Base-by-base conservation (phyloP, 1,139 yeast species). In the Lodderomyces parapsilosis region DNA sequence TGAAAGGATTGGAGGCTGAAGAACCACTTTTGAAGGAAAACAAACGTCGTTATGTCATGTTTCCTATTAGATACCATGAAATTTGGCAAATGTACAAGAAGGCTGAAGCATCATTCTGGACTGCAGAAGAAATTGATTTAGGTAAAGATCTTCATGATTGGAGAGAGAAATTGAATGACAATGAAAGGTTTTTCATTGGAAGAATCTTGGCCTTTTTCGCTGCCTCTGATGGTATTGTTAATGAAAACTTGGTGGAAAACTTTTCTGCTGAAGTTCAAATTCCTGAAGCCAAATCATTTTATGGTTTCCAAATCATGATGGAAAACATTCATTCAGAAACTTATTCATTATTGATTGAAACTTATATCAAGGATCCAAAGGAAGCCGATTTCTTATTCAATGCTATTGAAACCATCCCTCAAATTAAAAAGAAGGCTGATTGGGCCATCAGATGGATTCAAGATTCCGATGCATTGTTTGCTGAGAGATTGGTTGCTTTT, bases 61-160 rank as follows among this genome's bases (percentile, higher is more conserved):
- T 93, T 83, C 99, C 99, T 52, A 90, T 93, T 71, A 87, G 88
- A 71, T 94, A 90, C 74, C 94, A 91, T 65, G 98, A 93, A 72
- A 87, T 94, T 60, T 93, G 99, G 98, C 96, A 91, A 67, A 93
- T 95, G 80, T 93, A 93, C 74, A 93, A 93, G 76, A 90, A 91
- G 72, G 97, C 98, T 36, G 99, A 93, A 75, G 98, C 99, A 19
- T 89, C 97, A 10, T 93, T 93, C 79, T 93, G 99, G 99, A 93
- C 99, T 41, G 97, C 99, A 43, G 99, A 93, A 74, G 99, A 93
- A 73, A 90, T 94, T 55, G 99, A 93, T 67, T 78, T 93, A 55
- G 83, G 95, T 50, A 93, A 93, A 75, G 99, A 93, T 65, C 63
- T 78, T 50, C 78, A 78, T 58, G 98, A 93, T 71, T 91, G 98